Base-by-base conservation (phyloP, 2,329 filamentous ascomycete species). In the Hymenoscyphus fructigenus region DNA sequence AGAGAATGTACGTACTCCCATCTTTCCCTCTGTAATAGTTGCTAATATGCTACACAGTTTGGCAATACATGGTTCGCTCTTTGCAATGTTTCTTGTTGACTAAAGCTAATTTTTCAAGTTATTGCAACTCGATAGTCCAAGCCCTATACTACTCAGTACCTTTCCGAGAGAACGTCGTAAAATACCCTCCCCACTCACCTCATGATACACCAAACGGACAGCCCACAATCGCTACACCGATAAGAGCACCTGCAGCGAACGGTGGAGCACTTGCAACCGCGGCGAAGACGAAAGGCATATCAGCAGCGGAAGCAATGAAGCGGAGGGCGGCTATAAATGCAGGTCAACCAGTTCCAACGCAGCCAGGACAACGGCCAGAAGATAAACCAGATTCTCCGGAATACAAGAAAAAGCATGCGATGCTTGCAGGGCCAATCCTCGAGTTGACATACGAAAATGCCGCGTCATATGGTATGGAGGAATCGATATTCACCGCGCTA, bases 121-220 rank as follows among this genome's bases (percentile, higher is more conserved):
- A 99, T 80, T 97, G 92, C 81, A 99, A 99, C 79, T 99, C 95
- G 15, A 97, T 99, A 74, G 86, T 99, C 65, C 95, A 99, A 81
- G 96, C 93, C 73, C 87, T 99, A 65, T 99, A 96, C 80, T 97
- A 96, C 81, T 97, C 94, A 23, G 90, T 92, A 56, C 88, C 92
- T 36, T 99, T 99, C 78, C 91, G 95, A 79, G 90, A 97, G 81
- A 88, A 94, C 75, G 92, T 99, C 71, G 88, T 99, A 78, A 93
- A 91, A 75, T 99, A 96, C 75, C 94, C 95, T 3, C 84, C 86
- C 38, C 83, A 87, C 67, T 88, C 89, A 4, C 88, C 91, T 12
- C 82, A 88, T 68, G 88, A 92, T 73, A 88, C 85, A 20, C 84
- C 92, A 62, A 87, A 91, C 70, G 86, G 87, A 53, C 79, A 76